phyloP scores from a whole-genome alignment of 768 basidiomycete genomes.

The Hygrophorus pudorinus region DNA sequence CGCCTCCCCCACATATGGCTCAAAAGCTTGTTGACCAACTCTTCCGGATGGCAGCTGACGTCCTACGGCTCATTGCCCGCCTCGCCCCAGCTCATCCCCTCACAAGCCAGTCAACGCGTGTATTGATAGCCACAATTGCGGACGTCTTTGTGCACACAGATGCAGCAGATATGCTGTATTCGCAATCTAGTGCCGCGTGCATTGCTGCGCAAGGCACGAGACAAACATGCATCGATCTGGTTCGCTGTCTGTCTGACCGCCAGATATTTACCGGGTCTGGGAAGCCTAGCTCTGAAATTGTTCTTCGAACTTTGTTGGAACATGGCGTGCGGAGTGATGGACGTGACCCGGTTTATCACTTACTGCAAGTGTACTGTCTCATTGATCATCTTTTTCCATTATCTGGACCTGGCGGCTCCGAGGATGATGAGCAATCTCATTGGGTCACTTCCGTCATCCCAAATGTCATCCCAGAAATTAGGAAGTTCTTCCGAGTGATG shows the following conservation, averaged over 20 bases:
- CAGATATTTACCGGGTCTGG: slow-evolving; percentile 23
- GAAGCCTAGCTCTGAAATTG: slow-evolving; percentile 35
- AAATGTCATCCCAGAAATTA: slow-evolving; percentile 42
- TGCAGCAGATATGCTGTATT: slow-evolving; percentile 29
- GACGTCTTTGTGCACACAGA: slow-evolving; percentile 51
- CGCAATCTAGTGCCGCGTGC: slow-evolving; percentile 28
- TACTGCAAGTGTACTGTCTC: slow-evolving; percentile 46
- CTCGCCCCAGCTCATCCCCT: slow-evolving; percentile 39
- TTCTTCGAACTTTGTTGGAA: slow-evolving; percentile 49
- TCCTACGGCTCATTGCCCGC: slow-evolving; percentile 38
- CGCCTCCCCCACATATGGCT: slow-evolving; percentile 26
- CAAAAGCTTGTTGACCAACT: slow-evolving; percentile 41
- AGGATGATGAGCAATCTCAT: slow-evolving; percentile 24
- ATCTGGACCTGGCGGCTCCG: slow-evolving; percentile 2
- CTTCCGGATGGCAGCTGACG: slow-evolving; percentile 42
- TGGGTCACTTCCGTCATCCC: slow-evolving; percentile 53
- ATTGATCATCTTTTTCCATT: slow-evolving; percentile 47
- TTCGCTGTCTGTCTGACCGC: slow-evolving; percentile 30
- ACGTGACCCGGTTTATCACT: slow-evolving; percentile 47
- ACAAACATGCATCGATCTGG: slow-evolving; percentile 41
- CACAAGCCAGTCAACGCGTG: slow-evolving; percentile 38
- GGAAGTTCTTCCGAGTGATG: slow-evolving; percentile 44
- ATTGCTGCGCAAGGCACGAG: slow-evolving; percentile 34
- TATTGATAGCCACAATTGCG: slow-evolving; percentile 32
- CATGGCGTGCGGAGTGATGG: slow-evolving; percentile 28